Conservation (phyloP, 306 rosid species). For the Parietaria judaica region DNA sequence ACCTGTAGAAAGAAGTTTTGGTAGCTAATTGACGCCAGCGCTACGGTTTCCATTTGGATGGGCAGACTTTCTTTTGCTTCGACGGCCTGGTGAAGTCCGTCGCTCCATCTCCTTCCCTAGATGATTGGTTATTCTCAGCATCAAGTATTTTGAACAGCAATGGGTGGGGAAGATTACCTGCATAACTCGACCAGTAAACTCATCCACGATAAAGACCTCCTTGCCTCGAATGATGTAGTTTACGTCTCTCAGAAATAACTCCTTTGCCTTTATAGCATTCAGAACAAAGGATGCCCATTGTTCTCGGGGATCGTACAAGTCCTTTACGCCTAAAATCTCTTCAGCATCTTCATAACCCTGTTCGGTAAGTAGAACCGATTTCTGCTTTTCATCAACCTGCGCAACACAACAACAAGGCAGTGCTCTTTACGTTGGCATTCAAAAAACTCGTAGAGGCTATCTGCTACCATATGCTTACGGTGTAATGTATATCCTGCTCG, state of each 20-base stretch:
- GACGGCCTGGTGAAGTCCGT: slow-evolving; percentile 98
- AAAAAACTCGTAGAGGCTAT: not conserved
- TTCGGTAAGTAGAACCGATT: slow-evolving; percentile 74
- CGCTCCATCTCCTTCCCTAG: slow-evolving; percentile 99
- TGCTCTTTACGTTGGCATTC: not conserved
- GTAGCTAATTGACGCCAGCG: slow-evolving; percentile 94
- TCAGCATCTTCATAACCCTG: slow-evolving; percentile 99
- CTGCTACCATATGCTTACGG: slow-evolving; percentile 35
- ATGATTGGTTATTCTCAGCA: not conserved
- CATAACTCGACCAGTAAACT: slow-evolving; percentile 98
- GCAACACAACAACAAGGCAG: not conserved
- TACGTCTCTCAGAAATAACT: slow-evolving; percentile 87
- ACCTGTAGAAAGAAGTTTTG: slow-evolving; percentile 99
- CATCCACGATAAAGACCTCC: slow-evolving; percentile 92
- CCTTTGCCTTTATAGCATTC: slow-evolving; percentile 93
- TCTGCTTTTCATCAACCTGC: slow-evolving; percentile 95
- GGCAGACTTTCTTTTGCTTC: slow-evolving; percentile 98
- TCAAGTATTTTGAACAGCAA: not conserved
- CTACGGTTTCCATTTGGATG: slow-evolving; percentile 91
- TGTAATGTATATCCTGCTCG: slow-evolving; percentile 83
- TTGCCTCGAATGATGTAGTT: slow-evolving; percentile 88
- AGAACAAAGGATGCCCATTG: slow-evolving; percentile 95
- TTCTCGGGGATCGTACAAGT: slow-evolving; percentile 90
- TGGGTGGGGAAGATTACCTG: slow-evolving; percentile 40
- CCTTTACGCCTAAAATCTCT: slow-evolving; percentile 83